Percentiles rank a stretch among this genome's conserved stretches.
These are phyloP conservation scores for Talaromyces sp. DNA, from an alignment of 2,329 filamentous ascomycete genomes.

Conservation along the genomic window DNA sequence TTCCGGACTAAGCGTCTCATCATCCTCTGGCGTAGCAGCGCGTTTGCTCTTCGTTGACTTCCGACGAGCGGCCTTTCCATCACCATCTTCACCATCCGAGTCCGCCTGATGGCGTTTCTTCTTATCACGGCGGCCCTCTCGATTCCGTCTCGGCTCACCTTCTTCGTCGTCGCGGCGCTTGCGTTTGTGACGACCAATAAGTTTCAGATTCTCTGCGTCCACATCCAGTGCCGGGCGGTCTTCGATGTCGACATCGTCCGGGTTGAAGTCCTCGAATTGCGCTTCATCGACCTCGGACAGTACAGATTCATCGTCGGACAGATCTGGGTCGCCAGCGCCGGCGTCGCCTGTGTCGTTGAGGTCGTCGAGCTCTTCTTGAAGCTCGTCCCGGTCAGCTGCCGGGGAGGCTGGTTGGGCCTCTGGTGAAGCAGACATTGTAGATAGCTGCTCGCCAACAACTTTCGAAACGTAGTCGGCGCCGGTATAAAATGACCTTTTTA, in stretches of 20 bases:
- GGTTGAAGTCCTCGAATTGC: constrained; percentile 62
- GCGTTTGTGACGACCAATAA: constrained; percentile 59
- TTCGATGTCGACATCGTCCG: constrained; percentile 55
- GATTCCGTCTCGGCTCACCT: constrained; percentile 66
- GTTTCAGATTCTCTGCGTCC: constrained; percentile 57
- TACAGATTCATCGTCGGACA: constrained; percentile 57
- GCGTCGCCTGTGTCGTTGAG: constrained; percentile 13
- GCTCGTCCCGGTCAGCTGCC: constrained; percentile 15
- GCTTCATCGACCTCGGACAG: constrained; percentile 62
- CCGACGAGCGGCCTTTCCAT: constrained; percentile 41
- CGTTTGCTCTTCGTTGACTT: constrained; percentile 47
- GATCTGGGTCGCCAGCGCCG: constrained; percentile 20
- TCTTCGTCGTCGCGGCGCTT: constrained; percentile 58
- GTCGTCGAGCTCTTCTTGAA: constrained; percentile 19
- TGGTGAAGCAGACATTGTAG: constrained; percentile 35
- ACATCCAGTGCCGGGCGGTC: constrained; percentile 55
- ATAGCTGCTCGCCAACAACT: not conserved
- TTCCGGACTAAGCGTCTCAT: constrained; percentile 75
- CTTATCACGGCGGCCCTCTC: constrained; percentile 50
- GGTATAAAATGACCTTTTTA: not conserved
- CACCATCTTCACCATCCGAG: constrained; percentile 51
- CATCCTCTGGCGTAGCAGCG: constrained; percentile 58
- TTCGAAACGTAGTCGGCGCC: not conserved
- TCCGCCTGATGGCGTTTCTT: constrained; percentile 68
- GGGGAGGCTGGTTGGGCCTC: constrained; percentile 22